Conservation (phyloP, 345 rosid genomes). For the Aurinia saxatilis region DNA sequence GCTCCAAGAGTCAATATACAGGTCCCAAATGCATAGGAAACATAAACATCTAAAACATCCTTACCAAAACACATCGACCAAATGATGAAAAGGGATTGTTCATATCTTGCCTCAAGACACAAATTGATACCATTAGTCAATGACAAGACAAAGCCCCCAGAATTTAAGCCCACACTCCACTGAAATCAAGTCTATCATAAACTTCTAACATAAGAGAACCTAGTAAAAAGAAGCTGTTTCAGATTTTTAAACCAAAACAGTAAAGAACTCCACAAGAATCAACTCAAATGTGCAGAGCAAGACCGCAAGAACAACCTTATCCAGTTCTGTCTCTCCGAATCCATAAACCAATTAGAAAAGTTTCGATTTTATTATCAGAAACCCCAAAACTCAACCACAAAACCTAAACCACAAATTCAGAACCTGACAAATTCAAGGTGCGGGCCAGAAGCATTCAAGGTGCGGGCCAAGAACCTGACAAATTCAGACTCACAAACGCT, state of each 20-base stretch:
- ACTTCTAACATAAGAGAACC: neutral
- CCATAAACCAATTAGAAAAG: neutral
- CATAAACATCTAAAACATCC: neutral
- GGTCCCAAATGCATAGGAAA: neutral
- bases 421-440: neutral
- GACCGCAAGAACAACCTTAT: constrained; percentile 6
- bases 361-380: neutral
- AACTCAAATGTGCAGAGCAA: neutral
- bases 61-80: neutral
- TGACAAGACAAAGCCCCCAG: neutral
- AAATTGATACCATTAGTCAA: neutral
- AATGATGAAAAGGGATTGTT: too few relatives aligned
- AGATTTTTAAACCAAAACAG: neutral
- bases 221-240: neutral
- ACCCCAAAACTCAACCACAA: neutral
- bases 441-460: too few relatives aligned
- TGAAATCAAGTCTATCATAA: too few relatives aligned
- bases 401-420: neutral
- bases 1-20: neutral
- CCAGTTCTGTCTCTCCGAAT: neutral
- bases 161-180: neutral
- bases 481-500: too few relatives aligned
- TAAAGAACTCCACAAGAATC: neutral
- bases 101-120: too few relatives aligned
- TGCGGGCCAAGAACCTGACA: too few relatives aligned